phyloP scores from a whole-genome alignment of 2,329 filamentous ascomycete species.

The Talaromyces amestolkiae region DNA sequence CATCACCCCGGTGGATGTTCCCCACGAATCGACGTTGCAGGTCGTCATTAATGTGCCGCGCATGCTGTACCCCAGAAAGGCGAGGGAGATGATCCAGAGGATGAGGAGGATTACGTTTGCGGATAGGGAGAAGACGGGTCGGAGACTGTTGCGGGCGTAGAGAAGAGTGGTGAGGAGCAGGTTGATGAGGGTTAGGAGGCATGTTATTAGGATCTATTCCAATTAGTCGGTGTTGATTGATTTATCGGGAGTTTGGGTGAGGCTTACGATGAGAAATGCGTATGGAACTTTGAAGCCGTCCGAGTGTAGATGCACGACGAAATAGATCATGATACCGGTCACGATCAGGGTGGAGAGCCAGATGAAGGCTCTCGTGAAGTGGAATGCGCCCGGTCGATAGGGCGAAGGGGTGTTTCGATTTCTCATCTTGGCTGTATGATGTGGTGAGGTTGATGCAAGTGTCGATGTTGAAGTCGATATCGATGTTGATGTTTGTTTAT shows the following conservation, averaged over 20 bases:
- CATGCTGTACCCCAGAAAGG: slow-evolving; percentile 55
- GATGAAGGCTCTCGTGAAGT: slow-evolving; percentile 36
- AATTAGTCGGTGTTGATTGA: not conserved
- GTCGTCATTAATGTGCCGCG: slow-evolving; percentile 52
- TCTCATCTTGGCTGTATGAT: slow-evolving; percentile 28
- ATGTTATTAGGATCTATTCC: slow-evolving; percentile 50
- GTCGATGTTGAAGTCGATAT: not conserved
- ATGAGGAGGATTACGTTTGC: slow-evolving; percentile 50
- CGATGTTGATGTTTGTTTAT: slow-evolving; percentile 6
- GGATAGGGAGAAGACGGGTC: slow-evolving; percentile 51
- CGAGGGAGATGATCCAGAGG: slow-evolving; percentile 54
- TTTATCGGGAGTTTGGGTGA: not conserved
- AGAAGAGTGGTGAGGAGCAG: slow-evolving; percentile 50
- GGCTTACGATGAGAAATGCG: slow-evolving; percentile 58
- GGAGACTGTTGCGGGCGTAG: slow-evolving; percentile 53
- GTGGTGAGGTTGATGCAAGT: not conserved
- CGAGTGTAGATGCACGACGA: slow-evolving; percentile 53
- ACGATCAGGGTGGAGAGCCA: slow-evolving; percentile 57
- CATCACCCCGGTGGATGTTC: slow-evolving; percentile 53
- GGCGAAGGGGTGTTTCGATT: slow-evolving; percentile 37
- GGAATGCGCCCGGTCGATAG: slow-evolving; percentile 42
- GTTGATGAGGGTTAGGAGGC: slow-evolving; percentile 52
- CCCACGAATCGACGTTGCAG: slow-evolving; percentile 54
- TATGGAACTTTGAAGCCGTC: slow-evolving; percentile 56
- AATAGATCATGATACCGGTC: slow-evolving; percentile 54